phyloP scores from a whole-genome alignment of 257 asterid genomes.

The Galeopsis tetrahit region DNA sequence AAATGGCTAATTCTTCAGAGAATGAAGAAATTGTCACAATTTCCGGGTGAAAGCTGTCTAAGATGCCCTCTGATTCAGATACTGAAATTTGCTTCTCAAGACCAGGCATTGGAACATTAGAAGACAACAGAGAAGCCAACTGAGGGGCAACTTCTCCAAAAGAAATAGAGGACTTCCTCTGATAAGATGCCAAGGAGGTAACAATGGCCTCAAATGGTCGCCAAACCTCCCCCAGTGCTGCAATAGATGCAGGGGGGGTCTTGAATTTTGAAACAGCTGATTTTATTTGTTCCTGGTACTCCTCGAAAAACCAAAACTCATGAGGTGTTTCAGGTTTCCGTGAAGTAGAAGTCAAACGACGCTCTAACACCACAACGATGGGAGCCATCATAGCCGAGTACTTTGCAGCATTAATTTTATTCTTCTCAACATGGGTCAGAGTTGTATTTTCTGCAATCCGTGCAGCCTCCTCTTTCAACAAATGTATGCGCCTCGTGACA shows the following conservation, averaged over 20 bases:
- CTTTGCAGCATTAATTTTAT: conserved; percentile 91
- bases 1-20: conserved; percentile 70
- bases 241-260: conserved; percentile 86
- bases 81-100: conserved; percentile 79
- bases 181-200: conserved; percentile 88
- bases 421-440: conserved; percentile 85
- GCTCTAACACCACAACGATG: conserved; percentile 87
- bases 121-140: conserved; percentile 70
- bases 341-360: conserved; percentile 93
- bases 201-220: conserved; percentile 89
- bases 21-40: conserved; percentile 82
- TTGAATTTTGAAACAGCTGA: conserved; percentile 79
- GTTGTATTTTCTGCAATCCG: conserved; percentile 83
- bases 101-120: conserved; percentile 99
- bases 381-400: conserved; percentile 99
- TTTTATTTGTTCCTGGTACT: conserved; percentile 74
- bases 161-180: conserved; percentile 85
- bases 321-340: conserved; percentile 95
- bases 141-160: conserved; percentile 96
- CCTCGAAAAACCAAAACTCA: conserved; percentile 83
- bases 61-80: conserved; percentile 59
- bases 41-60: conserved; percentile 55
- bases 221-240: conserved; percentile 93
- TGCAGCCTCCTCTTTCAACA: conserved; percentile 95
- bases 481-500: conserved; percentile 93